phyloP scores from a whole-genome alignment of 257 asterid species.

The Solanum arcanum region DNA sequence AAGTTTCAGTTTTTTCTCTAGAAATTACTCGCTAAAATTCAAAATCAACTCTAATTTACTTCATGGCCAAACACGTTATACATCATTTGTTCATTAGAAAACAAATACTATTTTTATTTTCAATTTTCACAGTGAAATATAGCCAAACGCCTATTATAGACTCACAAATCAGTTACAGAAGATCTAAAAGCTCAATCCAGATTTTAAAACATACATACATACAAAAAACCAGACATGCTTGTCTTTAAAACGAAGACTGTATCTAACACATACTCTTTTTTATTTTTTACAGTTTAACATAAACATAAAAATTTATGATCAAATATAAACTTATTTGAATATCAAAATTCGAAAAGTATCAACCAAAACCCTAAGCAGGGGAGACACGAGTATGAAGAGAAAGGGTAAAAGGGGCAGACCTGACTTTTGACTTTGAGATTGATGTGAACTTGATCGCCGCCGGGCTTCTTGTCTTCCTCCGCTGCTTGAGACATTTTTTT shows the following conservation, averaged over 20 bases:
- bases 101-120: not conserved
- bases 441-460: constrained; percentile 27
- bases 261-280: not conserved
- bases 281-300: too few species aligned
- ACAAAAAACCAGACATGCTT: not conserved
- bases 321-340: too few species aligned
- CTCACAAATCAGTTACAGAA: not conserved
- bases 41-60: not conserved
- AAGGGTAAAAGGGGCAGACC: not conserved
- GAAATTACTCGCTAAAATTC: not conserved
- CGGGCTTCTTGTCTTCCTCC: constrained; percentile 32
- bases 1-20: not conserved
- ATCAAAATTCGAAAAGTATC: too few species aligned
- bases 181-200: not conserved
- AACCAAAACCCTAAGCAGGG: not conserved
- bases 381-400: not conserved
- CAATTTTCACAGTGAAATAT: not conserved
- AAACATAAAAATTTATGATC: too few species aligned
- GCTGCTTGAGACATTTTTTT: constrained; percentile 17
- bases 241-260: not conserved
- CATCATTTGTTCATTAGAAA: not conserved
- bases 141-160: not conserved
- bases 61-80: not conserved
- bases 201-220: not conserved
- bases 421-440: constrained; percentile 39